Conservation (phyloP, 371 early-diverging fungal genomes). For the Mucor plumbeus region DNA sequence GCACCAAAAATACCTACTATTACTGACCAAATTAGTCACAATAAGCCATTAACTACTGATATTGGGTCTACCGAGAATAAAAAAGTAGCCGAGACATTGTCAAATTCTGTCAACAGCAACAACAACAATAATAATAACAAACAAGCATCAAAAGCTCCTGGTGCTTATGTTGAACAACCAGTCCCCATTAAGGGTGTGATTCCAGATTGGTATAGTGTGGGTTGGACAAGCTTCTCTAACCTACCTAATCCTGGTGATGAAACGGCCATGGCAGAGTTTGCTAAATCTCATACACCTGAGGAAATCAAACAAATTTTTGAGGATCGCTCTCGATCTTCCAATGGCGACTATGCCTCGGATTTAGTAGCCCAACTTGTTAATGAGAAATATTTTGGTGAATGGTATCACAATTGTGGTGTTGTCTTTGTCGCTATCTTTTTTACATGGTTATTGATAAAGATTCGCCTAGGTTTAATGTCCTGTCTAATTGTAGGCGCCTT, state of each 20-base stretch:
- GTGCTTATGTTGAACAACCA: slow-evolving; percentile 17
- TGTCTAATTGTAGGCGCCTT: slow-evolving; percentile 44
- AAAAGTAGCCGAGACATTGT: slow-evolving; percentile 7
- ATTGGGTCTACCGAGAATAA: slow-evolving; percentile 9
- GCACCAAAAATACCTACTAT: neutral
- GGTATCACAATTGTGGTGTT: slow-evolving; percentile 48
- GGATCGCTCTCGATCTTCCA: slow-evolving; percentile 30
- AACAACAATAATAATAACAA: neutral
- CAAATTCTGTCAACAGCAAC: neutral
- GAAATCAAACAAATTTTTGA: slow-evolving; percentile 29
- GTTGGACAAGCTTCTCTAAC: slow-evolving; percentile 51
- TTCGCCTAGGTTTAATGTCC: slow-evolving; percentile 43
- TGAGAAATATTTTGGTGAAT: slow-evolving; percentile 52
- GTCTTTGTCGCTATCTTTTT: slow-evolving; percentile 44
- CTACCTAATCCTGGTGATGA: slow-evolving; percentile 56
- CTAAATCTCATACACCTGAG: slow-evolving; percentile 27
- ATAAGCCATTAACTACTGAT: neutral
- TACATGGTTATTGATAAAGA: slow-evolving; percentile 43
- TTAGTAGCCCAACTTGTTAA: slow-evolving; percentile 42
- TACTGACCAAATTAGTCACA: neutral
- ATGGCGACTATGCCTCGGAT: slow-evolving; percentile 30
- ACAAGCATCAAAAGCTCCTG: slow-evolving; percentile 14
- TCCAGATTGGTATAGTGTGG: slow-evolving; percentile 37
- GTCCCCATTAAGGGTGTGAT: slow-evolving; percentile 17
- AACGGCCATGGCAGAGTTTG: slow-evolving; percentile 28